Base-by-base conservation (phyloP, 495 filamentous ascomycete species). In the Neurospora tetrasperma region DNA sequence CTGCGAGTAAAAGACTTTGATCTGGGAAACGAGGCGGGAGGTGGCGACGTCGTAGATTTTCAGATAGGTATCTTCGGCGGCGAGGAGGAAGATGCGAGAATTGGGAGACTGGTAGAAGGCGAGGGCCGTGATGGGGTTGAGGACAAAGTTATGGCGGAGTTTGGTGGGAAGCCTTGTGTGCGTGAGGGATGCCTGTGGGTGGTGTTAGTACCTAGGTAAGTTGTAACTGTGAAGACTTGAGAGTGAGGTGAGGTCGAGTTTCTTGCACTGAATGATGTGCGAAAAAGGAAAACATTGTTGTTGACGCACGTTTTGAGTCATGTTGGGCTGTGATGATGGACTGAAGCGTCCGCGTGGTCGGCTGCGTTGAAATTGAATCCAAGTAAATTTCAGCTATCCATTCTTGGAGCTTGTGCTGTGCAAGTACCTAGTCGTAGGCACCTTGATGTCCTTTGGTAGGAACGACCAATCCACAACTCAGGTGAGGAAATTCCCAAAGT, bases 31-130 rank as follows among this genome's bases (percentile, higher is more conserved):
- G 7, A 86, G 75, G 18, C 71, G 76, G 4, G 79, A 78, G 10
- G 73, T 80, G 27, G 78, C 69, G 43, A 79, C 79, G 40, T 90
- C 79, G 74, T 91, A 88, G 42, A 92, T 77, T 69, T 88, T 88
- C n/a, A 97, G 78, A 59, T 87, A 89, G 4, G 86, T 86, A 41
- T 94, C 94, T 79, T 96, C 92, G 78, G 90, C 95, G 1, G 86
- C 88, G 11, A 97, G 79, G 16, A 97, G 76, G 35, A 84, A 84
- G 38, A 83, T 72, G 73, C 79, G 72, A 48, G 20, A 11, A 8
- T 23, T 31, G 48, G 9, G 48, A 7, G 5, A 16, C 7, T 74
- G 71, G 73, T 80, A 82, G 69, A 89, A 86, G 31, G 84, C 85
- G 18, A 91, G 78, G 0, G 88, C 88, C 23, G 89, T 90, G 71